Base-by-base conservation (phyloP, 768 basidiomycete genomes). In the Trametes cubensis region DNA sequence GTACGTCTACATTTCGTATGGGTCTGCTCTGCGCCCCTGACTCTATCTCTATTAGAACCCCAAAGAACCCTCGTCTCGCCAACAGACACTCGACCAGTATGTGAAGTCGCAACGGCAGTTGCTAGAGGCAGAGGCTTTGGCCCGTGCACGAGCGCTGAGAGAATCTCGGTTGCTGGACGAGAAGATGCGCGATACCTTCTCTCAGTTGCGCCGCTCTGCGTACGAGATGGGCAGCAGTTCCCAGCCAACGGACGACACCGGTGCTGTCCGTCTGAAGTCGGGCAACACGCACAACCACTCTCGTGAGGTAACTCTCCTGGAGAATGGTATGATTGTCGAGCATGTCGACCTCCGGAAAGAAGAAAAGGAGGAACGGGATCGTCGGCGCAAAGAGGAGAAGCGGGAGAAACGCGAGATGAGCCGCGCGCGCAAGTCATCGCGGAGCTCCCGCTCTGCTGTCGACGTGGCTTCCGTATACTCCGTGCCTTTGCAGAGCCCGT, bases 301-400 rank as follows among this genome's bases (percentile, higher is more conserved):
- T 42, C 83, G 89, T 38, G 89, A 94, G 58, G 81, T 92, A 15
- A 91, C 92, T 0, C 77, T 95, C 11, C 82, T 95, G 21, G 89
- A 94, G 73, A 94, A 92, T 65, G 92, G 92, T 3, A 86, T 95
- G 81, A 90, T 94, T 55, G 88, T 94, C 8, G 94, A 95, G 68
- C 89, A 91, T 62, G 89, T 95, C 40, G 85, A 95, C 72, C 84
- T 95, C 20, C 84, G 87, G 34, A 87, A 80, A 64, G 91, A 92
- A 73, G 92, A 92, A 72, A 83, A 78, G 60, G 90, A 91, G 65
- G 89, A 86, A 40, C 82, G 83, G 46, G 88, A 90, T 46, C 85
- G 89, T 26, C 79, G 81, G 60, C 84, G 83, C 61, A 86, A 80
- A 67, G 88, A 91, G 63, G 92, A 89, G 67, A 84, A 78, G 69